A percentile compares a stretch with the other conserved stretches of the same genome.
phyloP scores from a whole-genome alignment of 768 basidiomycete genomes.

The Termitomyces bulborhizus region DNA sequence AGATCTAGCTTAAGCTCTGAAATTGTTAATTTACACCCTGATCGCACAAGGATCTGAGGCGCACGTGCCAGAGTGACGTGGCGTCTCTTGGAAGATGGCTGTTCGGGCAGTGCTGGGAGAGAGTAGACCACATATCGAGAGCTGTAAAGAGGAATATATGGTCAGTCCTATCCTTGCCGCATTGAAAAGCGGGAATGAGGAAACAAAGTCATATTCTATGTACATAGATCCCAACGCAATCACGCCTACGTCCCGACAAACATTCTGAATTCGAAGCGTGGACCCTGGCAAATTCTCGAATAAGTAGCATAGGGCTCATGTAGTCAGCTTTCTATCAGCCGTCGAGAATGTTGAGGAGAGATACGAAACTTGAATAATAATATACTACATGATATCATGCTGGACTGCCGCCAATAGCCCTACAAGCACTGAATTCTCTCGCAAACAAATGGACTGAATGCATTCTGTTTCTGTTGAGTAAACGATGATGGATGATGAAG shows the following conservation, averaged over 20 bases:
- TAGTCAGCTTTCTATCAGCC: background rate
- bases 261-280: too few relatives aligned
- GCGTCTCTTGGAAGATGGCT: conserved; percentile 15
- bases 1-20: background rate
- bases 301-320: too few relatives aligned
- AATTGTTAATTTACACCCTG: background rate
- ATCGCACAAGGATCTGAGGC: conserved; percentile 15
- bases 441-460: too few relatives aligned
- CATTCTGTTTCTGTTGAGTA: background rate
- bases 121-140: background rate
- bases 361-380: background rate
- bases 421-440: background rate
- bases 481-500: conserved; percentile 1
- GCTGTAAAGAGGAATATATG: too few relatives aligned
- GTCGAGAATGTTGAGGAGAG: background rate
- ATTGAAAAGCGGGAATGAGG: too few relatives aligned
- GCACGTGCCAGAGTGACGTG: conserved; percentile 38
- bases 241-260: too few relatives aligned
- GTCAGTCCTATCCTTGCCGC: too few relatives aligned
- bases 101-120: background rate
- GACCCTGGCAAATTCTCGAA: background rate
- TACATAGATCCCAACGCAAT: too few relatives aligned
- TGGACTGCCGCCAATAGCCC: too few relatives aligned
- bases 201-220: too few relatives aligned
- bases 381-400: too few relatives aligned